Conservation (phyloP, 257 asterid genomes). For the Nemophila menziesii region DNA sequence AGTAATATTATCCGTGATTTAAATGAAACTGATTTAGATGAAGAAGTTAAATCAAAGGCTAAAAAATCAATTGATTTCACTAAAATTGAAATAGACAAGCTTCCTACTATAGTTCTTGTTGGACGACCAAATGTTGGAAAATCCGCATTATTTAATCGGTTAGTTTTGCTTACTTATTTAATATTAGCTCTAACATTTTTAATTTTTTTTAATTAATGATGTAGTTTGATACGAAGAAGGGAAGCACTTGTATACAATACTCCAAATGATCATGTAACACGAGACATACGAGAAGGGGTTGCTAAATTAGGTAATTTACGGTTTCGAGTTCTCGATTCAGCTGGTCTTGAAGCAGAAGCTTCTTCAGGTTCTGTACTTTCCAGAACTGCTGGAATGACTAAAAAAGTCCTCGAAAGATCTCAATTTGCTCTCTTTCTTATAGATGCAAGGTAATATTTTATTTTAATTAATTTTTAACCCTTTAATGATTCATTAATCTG, state of each 20-base stretch:
- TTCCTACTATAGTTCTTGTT: constrained; percentile 64
- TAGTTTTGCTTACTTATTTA: constrained; percentile 17
- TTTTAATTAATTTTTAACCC: too few relatives aligned
- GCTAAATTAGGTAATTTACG: constrained; percentile 85
- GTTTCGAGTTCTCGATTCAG: constrained; percentile 87
- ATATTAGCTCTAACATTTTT: too few relatives aligned
- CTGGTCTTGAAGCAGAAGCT: constrained; percentile 98
- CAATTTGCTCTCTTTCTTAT: constrained; percentile 61
- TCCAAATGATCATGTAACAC: constrained; percentile 89
- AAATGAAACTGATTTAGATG: constrained; percentile 21
- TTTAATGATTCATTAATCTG: too few relatives aligned
- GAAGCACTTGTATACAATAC: constrained; percentile 98
- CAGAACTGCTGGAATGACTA: constrained; percentile 89
- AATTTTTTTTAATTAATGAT: too few relatives aligned
- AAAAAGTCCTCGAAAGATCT: constrained; percentile 56
- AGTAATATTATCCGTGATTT: constrained; percentile 18
- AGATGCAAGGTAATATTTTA: constrained; percentile 81
- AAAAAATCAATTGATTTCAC: constrained; percentile 60
- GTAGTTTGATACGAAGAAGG: constrained; percentile 87
- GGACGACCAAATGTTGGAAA: constrained; percentile 98
- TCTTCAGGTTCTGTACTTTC: constrained; percentile 93
- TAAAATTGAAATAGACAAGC: constrained; percentile 53
- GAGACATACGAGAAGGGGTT: constrained; percentile 90
- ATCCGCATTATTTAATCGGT: constrained; percentile 92
- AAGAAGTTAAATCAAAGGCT: constrained; percentile 19